Conservation (phyloP, 1,139 yeast genomes). For the Hyphopichia pseudoburtonii region DNA sequence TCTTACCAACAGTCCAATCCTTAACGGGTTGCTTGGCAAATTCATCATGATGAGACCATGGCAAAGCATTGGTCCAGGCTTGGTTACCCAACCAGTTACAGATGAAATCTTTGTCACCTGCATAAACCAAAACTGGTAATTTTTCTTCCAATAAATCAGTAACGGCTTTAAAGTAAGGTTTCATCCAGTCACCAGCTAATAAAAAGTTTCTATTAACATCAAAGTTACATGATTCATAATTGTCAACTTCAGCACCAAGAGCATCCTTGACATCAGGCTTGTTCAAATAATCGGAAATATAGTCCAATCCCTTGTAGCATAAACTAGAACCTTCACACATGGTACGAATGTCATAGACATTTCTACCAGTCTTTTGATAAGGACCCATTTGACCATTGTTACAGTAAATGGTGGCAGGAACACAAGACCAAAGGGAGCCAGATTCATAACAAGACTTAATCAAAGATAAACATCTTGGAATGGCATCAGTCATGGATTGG, state of each 20-base stretch:
- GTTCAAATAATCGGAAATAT: constrained; percentile 36
- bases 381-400: constrained; percentile 86
- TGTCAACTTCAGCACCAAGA: constrained; percentile 88
- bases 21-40: constrained; percentile 45
- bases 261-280: constrained; percentile 56
- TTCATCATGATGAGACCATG: constrained; percentile 61
- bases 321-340: constrained; percentile 76
- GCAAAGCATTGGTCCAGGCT: constrained; percentile 74
- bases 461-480: constrained; percentile 80
- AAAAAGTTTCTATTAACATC: constrained; percentile 80
- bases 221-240: constrained; percentile 81
- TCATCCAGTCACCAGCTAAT: constrained; percentile 92
- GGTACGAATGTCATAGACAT: constrained; percentile 89
- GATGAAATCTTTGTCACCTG: constrained; percentile 85
- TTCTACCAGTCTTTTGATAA: constrained; percentile 84
- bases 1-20: constrained; percentile 39
- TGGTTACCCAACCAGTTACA: constrained; percentile 87
- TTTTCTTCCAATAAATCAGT: constrained; percentile 54
- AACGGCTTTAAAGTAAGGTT: constrained; percentile 73
- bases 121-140: constrained; percentile 72
- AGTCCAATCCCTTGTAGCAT: constrained; percentile 56
- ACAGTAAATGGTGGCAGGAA: constrained; percentile 91
- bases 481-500: constrained; percentile 64
- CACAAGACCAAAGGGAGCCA: constrained; percentile 84
- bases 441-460: constrained; percentile 79